These are phyloP conservation scores for Cokeromyces recurvatus DNA, from an alignment of 371 early-diverging fungal genomes.

Conservation along the genomic window DNA sequence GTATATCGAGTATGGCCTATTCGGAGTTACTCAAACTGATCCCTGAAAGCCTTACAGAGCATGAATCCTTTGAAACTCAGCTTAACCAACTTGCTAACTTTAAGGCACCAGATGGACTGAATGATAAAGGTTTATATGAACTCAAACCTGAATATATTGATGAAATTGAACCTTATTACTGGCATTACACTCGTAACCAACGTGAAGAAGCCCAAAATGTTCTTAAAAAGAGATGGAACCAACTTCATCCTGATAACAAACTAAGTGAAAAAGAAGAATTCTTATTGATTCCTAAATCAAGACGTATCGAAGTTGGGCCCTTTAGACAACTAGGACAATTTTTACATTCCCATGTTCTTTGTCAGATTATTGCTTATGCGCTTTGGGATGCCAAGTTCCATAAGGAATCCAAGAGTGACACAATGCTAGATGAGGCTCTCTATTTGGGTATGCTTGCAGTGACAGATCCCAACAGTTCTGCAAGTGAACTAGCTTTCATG, in stretches of 20 bases:
- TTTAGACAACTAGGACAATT: conserved; percentile 66
- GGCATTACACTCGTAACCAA: conserved; percentile 87
- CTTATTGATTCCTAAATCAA: conserved; percentile 55
- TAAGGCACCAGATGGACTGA: conserved; percentile 76
- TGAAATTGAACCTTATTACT: conserved; percentile 90
- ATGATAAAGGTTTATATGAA: conserved; percentile 84
- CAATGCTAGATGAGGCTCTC: conserved; percentile 69
- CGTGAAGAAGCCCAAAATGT: conserved; percentile 83
- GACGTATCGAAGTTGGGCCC: conserved; percentile 62
- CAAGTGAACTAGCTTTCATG: conserved; percentile 10
- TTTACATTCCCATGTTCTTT: conserved; percentile 64
- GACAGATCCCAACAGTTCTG: conserved; percentile 57
- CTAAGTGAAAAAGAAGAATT: conserved; percentile 29
- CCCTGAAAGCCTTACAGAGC: conserved; percentile 77
- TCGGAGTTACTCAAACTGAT: conserved; percentile 81
- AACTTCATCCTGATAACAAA: conserved; percentile 14
- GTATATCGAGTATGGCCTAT: conserved; percentile 67
- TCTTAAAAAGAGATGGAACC: conserved; percentile 39
- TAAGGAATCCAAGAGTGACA: conserved; percentile 53
- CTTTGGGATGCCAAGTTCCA: conserved; percentile 65
- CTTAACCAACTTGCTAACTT: conserved; percentile 73
- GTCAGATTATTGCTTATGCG: conserved; percentile 72
- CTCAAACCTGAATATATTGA: conserved; percentile 79
- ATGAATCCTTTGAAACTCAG: conserved; percentile 71
- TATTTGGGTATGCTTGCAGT: conserved; percentile 76